Evolutionary conservation across 192 early-diverging fungal genomes (phyloP).

Genomic region (Paraglomus occultum): DNA sequence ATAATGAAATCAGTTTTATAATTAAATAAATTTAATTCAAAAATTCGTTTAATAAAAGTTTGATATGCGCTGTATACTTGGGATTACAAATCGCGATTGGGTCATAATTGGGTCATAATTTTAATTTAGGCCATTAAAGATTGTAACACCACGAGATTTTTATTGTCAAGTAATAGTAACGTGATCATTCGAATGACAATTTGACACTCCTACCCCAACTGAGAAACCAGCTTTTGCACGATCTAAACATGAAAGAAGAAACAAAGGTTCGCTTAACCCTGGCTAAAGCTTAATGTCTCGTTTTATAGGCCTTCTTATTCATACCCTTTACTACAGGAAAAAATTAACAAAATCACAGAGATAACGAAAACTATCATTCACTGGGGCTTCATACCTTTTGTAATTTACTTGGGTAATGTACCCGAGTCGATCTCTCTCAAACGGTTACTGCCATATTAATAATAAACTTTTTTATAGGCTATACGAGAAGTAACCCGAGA

Average conservation of each 20-base stretch:
- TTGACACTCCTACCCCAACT: no score
- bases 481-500: slow-evolving; percentile 21
- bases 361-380: slow-evolving; percentile 57
- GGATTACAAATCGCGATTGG: no score
- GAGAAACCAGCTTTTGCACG: no score
- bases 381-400: slow-evolving; percentile 61
- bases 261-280: slow-evolving; percentile 10
- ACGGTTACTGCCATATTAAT: background rate
- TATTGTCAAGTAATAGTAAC: no score
- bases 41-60: no score
- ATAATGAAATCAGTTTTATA: no score
- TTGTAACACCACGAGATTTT: no score
- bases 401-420: slow-evolving; percentile 53
- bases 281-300: background rate
- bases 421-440: background rate
- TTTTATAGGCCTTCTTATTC: background rate
- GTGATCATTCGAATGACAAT: no score
- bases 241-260: slow-evolving; percentile 18
- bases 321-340: slow-evolving; percentile 36
- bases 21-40: no score
- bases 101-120: no score
- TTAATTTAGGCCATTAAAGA: no score
- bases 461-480: slow-evolving; percentile 19
- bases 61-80: no score
- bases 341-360: slow-evolving; percentile 50